Evolutionary conservation across 352 stramenopile species (phyloP), one percentile per base, ranked within the genome.

Genomic region (Saprolegnia parasitica): DNA sequence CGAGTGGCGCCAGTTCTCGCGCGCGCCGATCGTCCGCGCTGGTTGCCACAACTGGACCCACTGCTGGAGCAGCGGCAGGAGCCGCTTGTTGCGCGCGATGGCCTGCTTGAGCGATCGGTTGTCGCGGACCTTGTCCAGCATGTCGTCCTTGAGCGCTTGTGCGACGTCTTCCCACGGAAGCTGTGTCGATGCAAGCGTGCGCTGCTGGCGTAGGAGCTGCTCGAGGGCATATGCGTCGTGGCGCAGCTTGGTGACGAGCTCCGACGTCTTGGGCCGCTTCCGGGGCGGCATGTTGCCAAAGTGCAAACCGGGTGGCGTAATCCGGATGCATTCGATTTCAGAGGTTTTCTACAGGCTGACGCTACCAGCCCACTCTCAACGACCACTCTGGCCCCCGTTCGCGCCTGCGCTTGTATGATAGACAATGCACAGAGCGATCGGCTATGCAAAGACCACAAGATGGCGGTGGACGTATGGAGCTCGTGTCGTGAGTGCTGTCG

Each of bases 101-200:
- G 49, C 35, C 16, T 35, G 58, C 24, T 55, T 54, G 11, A 67
- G 45, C 40, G 58, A 52, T 11, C 58, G 58, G 58, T 67, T 54
- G 58, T 54, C 58, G 18, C 58, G 58, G 18, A 67, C 58, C 32
- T 67, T 40, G 16, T 67, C 21, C 16, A 67, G 58, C 11, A 42
- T 67, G 58, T 67, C 58, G 11, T 67, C 58, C 56, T 67, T 67
- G 42, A 67, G 42, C 8, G 58, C 58, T 20, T 40, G 40, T 13
- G 58, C n/a, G 11, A 67, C 42, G 8, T 67, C 58, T 39, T 67
- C 58, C 58, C 58, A 67, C 13, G 58, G 42, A 1, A 66, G 58
- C 21, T 55, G 39, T n/a, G 58, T 66, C 8, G 58, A 49, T n/a
- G 11, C 54, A 9, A 4, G 23, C 20, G n/a, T 56, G 13, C 58